Base-by-base conservation (phyloP, 2,329 filamentous ascomycete species). In the Monosporascus sp. region DNA sequence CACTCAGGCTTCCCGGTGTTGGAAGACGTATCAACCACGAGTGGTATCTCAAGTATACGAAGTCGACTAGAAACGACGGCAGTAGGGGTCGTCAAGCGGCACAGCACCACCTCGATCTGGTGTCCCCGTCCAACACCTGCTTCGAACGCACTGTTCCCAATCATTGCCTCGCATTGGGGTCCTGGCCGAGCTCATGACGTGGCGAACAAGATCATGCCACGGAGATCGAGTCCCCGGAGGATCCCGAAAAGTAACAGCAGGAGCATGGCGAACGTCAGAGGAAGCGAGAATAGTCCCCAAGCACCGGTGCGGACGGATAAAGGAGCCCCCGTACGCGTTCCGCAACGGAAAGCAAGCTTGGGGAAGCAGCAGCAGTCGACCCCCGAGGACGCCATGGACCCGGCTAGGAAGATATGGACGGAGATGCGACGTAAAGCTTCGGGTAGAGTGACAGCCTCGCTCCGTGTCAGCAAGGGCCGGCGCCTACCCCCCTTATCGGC, bases 41-140 rank as follows among this genome's bases (percentile, higher is more conserved):
- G 62, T 17, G 74, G 73, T 1, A 64, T 75, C 22, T 68, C 68
- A 17, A 65, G 65, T 11, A 63, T 75, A 22, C 69, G 72, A 27
- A 85, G 80, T 35, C 73, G 63, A 15, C 63, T 85, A 22, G 73
- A 80, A 57, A 85, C 82, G 5, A 73, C 71, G 15, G 77, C 72
- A 5, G 77, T 70, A 3, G 81, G 80, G 8, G 68, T 72, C 14
- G 72, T 85, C 46, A 76, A 74, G 51, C 68, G 76, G 38, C 73
- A 77, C 52, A 76, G 78, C 57, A 61, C 70, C 1, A 56, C 68
- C 7, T 83, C 81, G 0, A 66, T 70, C 22, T 84, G 80, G 81
- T 81, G 77, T 5, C 75, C 77, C 3, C 70, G 68, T 11, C 69
- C 69, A 2, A 61, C 62, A 3, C 68, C 69, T 3, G 56, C 63